Percentiles rank a stretch among this genome's conserved stretches.
Evolutionary conservation across 306 rosid genomes (phyloP).

Genomic region (Macrotyloma uniflorum): DNA sequence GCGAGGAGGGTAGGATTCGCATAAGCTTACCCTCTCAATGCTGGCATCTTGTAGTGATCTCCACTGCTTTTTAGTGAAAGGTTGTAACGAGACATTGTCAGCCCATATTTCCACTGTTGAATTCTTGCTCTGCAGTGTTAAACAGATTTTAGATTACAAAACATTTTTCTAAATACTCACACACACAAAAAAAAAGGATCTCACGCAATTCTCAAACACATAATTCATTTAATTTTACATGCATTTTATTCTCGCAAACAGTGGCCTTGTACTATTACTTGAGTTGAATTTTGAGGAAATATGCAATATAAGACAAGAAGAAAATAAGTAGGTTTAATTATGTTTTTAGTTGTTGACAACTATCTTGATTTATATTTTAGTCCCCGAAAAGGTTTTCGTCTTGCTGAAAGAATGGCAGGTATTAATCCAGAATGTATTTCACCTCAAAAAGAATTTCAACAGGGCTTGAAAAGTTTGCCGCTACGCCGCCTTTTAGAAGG

Average conservation of each 20-base stretch:
- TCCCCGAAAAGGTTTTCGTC: not conserved
- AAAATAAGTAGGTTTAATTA: not conserved
- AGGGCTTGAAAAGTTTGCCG: constrained; percentile 56
- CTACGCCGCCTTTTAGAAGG: constrained; percentile 73
- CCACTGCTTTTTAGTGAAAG: constrained; percentile 71
- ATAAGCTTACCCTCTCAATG: constrained; percentile 54
- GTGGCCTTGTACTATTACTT: not conserved
- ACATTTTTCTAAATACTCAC: not conserved
- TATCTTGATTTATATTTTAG: not conserved
- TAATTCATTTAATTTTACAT: not conserved
- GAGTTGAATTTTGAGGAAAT: not conserved
- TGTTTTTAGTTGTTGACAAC: not conserved
- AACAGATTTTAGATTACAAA: not conserved
- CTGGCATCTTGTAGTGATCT: constrained; percentile 63
- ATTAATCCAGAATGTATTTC: constrained; percentile 21
- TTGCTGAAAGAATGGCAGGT: not conserved
- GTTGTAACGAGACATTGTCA: constrained; percentile 68
- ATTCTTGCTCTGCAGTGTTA: constrained; percentile 49
- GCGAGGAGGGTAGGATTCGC: not conserved
- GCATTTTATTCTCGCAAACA: not conserved
- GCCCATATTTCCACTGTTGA: constrained; percentile 61
- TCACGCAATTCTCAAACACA: not conserved
- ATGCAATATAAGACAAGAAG: not conserved
- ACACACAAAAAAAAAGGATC: not conserved
- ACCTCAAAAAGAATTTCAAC: constrained; percentile 71